These are phyloP conservation scores for Nothophaeocryptopus gaeumannii DNA, from an alignment of 2,329 filamentous ascomycete species.

Conservation along the genomic window DNA sequence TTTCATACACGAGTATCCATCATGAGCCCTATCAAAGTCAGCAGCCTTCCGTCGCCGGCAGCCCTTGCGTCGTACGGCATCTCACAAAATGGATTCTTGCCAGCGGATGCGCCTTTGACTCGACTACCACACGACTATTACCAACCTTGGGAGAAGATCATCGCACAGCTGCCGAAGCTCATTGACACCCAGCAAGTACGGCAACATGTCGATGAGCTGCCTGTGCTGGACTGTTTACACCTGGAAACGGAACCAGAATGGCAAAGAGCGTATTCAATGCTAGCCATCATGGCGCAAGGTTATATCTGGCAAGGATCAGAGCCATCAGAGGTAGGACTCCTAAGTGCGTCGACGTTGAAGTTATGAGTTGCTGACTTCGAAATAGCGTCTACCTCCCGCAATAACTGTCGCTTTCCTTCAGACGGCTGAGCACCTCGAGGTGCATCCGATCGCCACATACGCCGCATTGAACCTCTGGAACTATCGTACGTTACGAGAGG, in stretches of 20 bases:
- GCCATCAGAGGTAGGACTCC: conserved; percentile 53
- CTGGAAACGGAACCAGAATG: conserved; percentile 84
- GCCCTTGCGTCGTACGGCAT: conserved; percentile 27
- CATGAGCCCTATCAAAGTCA: conserved; percentile 30
- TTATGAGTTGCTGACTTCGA: conserved; percentile 1
- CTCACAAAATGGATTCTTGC: conserved; percentile 70
- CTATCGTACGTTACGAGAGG: conserved; percentile 81
- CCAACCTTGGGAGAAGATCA: conserved; percentile 84
- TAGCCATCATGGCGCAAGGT: conserved; percentile 75
- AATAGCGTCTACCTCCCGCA: conserved; percentile 66
- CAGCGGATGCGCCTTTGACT: conserved; percentile 71
- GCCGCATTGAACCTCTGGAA: conserved; percentile 93
- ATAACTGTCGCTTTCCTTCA: conserved; percentile 79
- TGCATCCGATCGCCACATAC: conserved; percentile 91
- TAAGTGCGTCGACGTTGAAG: not conserved
- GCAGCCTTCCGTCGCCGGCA: conserved; percentile 18
- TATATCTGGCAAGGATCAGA: conserved; percentile 83
- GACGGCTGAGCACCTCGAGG: conserved; percentile 69
- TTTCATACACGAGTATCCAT: not conserved
- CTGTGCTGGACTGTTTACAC: conserved; percentile 75
- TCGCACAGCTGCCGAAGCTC: conserved; percentile 75
- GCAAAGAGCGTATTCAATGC: conserved; percentile 76
- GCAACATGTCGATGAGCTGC: conserved; percentile 71
- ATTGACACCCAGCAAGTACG: conserved; percentile 78
- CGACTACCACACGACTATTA: conserved; percentile 86